Base-by-base conservation (phyloP, 768 basidiomycete genomes). In the Macrolepiota fuliginosa region DNA sequence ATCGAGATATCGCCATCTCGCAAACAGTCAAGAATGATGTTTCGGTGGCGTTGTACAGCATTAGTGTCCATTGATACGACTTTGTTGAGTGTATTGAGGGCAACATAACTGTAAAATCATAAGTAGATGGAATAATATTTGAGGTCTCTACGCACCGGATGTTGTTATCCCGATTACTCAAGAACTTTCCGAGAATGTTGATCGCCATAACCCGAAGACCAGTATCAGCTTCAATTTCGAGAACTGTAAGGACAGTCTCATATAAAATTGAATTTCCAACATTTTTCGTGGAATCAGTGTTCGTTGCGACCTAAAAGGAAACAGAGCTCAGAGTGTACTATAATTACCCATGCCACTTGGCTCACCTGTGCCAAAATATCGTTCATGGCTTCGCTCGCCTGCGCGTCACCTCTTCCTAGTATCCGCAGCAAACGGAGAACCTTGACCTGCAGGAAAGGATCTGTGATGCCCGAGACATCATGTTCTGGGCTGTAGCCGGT, bases 1-100 rank as follows among this genome's bases (percentile, higher is more conserved):
- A 99, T 99, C 10, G 97, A 99, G 59, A 99, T 98, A 67, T 98
- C 97, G 10, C 96, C 97, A 67, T 99, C 97, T n/a, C 96, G 89
- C 40, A 99, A 79, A 78, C 97, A 99, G 72, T 98, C 96, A n/a
- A 99, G 87, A 65, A 99, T 98, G 66, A 93, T 98, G 73, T 96
- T 95, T 25, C 95, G 91, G 73, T 99, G 97, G 24, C 97, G 89
- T 74, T 98, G 96, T 1, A 99, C 97, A 17, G 97, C 97, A 73
- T 92, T 94, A 11, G 96, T 98, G 74, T 98, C 96, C 81, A 98
- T 95, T 9, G 92, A 84, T 6, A 99, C 97, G 39, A 98, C 96
- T 72, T 98, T 98, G 81, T 96, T 98, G 49, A 99, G 83, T 0
- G 97, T 99, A 75, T 99, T 96, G 40, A 98, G 83, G 2, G 97